These are phyloP conservation scores for Phylloporus sp. DNA, from an alignment of 768 basidiomycete genomes.

Conservation along the genomic window DNA sequence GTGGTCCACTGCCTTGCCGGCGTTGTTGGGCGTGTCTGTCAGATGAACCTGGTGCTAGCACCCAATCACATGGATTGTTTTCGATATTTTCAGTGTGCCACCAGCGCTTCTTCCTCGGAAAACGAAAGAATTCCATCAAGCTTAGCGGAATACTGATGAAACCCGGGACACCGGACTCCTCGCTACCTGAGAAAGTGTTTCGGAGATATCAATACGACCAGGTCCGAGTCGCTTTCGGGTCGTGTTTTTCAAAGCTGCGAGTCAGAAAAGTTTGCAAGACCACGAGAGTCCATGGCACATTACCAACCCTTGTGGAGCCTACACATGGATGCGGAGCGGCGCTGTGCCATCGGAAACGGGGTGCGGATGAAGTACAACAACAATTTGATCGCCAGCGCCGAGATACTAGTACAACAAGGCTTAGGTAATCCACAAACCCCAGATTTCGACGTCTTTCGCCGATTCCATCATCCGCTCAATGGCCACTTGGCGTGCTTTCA, in stretches of 20 bases:
- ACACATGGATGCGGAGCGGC: neutral
- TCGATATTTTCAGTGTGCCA: too few species aligned
- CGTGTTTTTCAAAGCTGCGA: too few species aligned
- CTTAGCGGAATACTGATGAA: too few species aligned
- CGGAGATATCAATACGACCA: neutral
- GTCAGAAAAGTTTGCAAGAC: neutral
- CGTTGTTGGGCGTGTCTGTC: neutral
- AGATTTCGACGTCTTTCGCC: neutral
- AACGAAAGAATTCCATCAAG: too few species aligned
- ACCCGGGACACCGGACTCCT: too few species aligned
- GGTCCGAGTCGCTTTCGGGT: neutral
- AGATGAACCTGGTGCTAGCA: neutral
- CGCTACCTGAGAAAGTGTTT: too few species aligned
- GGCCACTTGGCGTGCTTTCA: constrained; percentile 2
- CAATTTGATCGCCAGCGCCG: neutral
- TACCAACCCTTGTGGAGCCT: too few species aligned
- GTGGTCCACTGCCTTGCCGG: neutral
- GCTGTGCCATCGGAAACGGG: constrained; percentile 2
- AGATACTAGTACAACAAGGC: neutral
- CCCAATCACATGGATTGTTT: too few species aligned
- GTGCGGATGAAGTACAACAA: constrained; percentile 1
- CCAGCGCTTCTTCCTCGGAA: too few species aligned
- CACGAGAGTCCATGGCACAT: neutral
- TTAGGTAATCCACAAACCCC: neutral
- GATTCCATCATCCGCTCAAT: neutral